These are phyloP conservation scores for Elaeagnus macrophylla DNA, from an alignment of 306 rosid species.

Conservation along the genomic window DNA sequence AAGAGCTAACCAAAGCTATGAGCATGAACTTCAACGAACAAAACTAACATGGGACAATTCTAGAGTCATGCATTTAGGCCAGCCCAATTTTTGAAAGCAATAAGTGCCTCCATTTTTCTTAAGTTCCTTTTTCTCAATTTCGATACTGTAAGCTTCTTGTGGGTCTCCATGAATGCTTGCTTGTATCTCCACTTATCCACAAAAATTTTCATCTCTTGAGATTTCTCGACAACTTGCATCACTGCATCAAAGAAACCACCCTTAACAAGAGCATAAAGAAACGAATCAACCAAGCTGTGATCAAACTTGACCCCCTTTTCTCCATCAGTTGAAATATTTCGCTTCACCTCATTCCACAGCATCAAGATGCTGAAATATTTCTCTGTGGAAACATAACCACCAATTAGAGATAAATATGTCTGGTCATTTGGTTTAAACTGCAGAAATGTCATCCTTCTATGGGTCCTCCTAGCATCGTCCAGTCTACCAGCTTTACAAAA, in stretches of 20 bases:
- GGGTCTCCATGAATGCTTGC: constrained; percentile 96
- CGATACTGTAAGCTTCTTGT: constrained; percentile 76
- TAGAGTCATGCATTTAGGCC: constrained; percentile 56
- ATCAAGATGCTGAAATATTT: constrained; percentile 73
- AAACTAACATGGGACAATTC: constrained; percentile 6
- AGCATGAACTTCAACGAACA: constrained; percentile 10
- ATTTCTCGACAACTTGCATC: constrained; percentile 93
- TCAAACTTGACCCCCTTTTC: constrained; percentile 61
- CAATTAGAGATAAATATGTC: constrained; percentile 73
- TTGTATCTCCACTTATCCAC: constrained; percentile 97
- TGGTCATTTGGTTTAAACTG: constrained; percentile 81
- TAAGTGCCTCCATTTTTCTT: constrained; percentile 72
- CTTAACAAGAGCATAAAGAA: constrained; percentile 80
- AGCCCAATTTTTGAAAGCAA: constrained; percentile 96
- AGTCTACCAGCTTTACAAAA: constrained; percentile 86
- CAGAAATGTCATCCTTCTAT: constrained; percentile 82
- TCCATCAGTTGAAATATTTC: constrained; percentile 50
- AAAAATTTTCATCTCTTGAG: constrained; percentile 72
- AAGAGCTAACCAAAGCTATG: constrained; percentile 3
- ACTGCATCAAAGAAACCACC: constrained; percentile 97
- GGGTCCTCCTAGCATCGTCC: constrained; percentile 91
- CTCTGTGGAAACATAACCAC: constrained; percentile 69
- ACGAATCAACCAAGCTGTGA: constrained; percentile 71
- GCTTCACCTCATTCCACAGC: constrained; percentile 86
- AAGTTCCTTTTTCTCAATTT: constrained; percentile 63